Evolutionary conservation across 139 green algal species (phyloP).

Genomic region (Chlorella sp.): DNA sequence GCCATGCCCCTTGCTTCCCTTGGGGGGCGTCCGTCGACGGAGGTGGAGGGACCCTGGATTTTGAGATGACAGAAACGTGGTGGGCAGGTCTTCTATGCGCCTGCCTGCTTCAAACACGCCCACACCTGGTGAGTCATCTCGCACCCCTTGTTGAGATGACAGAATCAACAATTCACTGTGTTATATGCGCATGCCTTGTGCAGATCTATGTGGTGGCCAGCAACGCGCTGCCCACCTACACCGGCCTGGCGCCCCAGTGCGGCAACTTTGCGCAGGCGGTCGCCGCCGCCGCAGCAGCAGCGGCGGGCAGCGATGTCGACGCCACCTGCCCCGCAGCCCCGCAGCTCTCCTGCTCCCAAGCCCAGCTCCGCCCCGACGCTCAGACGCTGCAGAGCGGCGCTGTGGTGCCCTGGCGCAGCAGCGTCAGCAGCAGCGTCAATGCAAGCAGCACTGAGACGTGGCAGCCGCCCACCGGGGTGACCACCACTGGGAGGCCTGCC

Average conservation of each 20-base stretch:
- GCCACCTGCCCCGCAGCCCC: background rate
- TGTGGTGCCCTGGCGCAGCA: constrained; percentile 12
- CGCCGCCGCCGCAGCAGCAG: constrained; percentile 7
- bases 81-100: background rate
- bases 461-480: background rate
- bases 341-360: constrained; percentile 28
- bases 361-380: constrained; percentile 5
- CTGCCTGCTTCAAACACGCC: background rate
- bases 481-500: background rate
- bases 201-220: constrained; percentile 51
- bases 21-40: too few species aligned
- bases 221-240: constrained; percentile 37
- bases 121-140: background rate
- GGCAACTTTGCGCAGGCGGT: constrained; percentile 7
- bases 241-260: constrained; percentile 32
- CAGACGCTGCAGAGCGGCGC: constrained; percentile 37
- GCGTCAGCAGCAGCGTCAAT: background rate
- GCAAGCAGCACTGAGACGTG: background rate
- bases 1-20: background rate
- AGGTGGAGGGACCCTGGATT: background rate
- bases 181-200: background rate
- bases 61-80: background rate
- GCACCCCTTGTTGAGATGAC: constrained; percentile 17
- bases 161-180: too few species aligned
- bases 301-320: background rate